Evolutionary conservation across 108 stramenopile species (phyloP), one percentile per base, ranked within the genome.

Genomic region (Mayamaea pseudoterrestris): DNA sequence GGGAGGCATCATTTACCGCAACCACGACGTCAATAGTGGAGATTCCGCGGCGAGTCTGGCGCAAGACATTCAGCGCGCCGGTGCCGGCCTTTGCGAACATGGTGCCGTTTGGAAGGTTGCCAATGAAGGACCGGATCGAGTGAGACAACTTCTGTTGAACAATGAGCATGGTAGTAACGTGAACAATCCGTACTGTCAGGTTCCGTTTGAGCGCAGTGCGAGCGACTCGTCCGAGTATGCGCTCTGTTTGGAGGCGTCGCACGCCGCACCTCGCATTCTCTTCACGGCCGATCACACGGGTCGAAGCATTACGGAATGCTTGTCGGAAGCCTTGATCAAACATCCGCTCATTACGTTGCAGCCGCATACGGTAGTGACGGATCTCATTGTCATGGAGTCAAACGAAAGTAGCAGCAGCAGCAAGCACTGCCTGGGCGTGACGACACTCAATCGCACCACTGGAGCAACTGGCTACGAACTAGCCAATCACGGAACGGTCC

Each of bases 1-100:
- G 62, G 95, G 95, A 2, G 95, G 95, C 1, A 90, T 96, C 44
- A 94, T 96, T 27, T 96, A 94, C 65, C 54, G 83, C 11, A 86
- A 85, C 47, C 78, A 53, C 34, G 55, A 67, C n/a, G 47, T 59
- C 2, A 51, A 23, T 26, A 60, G 68, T 36, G 73, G 70, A 5
- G 87, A 89, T 53, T 74, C 83, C 2, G 76, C 89, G 0, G 59
- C 56, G 23, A 58, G 61, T 31, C 59, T 95, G 37, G 89, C 88
- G 0, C 40, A 69, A 1, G 94, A 95, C 53, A 85, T 95, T 57
- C 77, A 80, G 41, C 44, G 66, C 2, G 87, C 87, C 3, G 87
- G 87, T 3, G 87, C 87, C n/a, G 87, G 90, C 12, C 52, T 84
- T 0, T 91, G 91, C 65, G 65, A 79, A 30, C 78, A 84, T 24